A percentile compares a stretch with the other conserved stretches of the same genome.
These are phyloP conservation scores for Hygrophorus russula DNA, from an alignment of 768 basidiomycete genomes.

Conservation along the genomic window DNA sequence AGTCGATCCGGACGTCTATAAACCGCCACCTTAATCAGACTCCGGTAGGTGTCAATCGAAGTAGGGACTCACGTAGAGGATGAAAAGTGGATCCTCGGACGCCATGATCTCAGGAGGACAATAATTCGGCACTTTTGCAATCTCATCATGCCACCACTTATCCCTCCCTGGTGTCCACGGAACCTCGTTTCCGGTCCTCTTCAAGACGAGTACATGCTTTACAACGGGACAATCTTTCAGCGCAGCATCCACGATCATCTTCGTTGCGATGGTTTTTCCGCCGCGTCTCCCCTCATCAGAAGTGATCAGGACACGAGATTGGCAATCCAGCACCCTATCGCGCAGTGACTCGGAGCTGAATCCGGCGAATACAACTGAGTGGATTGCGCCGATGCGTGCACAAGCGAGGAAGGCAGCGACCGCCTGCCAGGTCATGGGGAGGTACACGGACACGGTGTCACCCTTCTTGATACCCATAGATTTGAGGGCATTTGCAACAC, in stretches of 20 bases:
- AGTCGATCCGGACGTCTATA: constrained; percentile 84
- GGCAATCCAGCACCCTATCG: constrained; percentile 86
- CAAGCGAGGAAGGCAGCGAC: constrained; percentile 96
- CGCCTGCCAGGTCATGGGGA: constrained; percentile 93
- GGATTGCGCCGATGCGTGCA: constrained; percentile 91
- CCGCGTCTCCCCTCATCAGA: constrained; percentile 91
- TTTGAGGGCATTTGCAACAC: constrained; percentile 87
- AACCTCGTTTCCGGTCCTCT: constrained; percentile 76
- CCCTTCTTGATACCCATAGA: constrained; percentile 87
- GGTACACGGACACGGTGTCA: constrained; percentile 86
- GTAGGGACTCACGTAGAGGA: constrained; percentile 75
- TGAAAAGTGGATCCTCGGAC: constrained; percentile 95
- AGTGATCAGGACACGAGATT: constrained; percentile 85
- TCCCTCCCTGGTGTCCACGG: constrained; percentile 79
- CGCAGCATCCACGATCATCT: constrained; percentile 88
- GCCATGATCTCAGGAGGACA: constrained; percentile 84
- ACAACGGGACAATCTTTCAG: constrained; percentile 76
- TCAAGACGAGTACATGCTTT: constrained; percentile 84
- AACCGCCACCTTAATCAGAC: background rate
- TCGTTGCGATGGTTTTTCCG: constrained; percentile 91
- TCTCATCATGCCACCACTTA: constrained; percentile 95
- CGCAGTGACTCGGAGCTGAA: constrained; percentile 92
- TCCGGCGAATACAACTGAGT: constrained; percentile 96
- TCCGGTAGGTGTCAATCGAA: background rate
- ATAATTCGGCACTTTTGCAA: constrained; percentile 71